Evolutionary conservation across 2,329 filamentous ascomycete species (phyloP), one percentile per base, ranked within the genome.

Genomic region (Microdochium paspali): DNA sequence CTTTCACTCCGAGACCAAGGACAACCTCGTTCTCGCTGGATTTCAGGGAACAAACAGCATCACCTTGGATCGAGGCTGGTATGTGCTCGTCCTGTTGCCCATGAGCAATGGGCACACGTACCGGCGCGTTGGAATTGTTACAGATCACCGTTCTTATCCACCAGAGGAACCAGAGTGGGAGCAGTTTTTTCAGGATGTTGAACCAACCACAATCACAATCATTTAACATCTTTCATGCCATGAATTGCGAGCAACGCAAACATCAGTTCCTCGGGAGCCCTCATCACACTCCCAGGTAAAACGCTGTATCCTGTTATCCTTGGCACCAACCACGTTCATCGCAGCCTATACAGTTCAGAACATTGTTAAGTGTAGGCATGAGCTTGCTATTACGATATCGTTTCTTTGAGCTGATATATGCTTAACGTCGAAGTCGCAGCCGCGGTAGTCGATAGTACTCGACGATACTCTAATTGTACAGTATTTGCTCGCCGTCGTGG

Each of bases 401-500:
- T 13, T 7, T 28, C 26, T 28, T n/a, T 28, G 26, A 28, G 7
- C 13, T 7, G 6, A 35, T 35, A 35, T 35, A 40, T 40, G 35
- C 18, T 21, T n/a, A 40, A 40, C 35, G 35, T 40, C 35, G 35
- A 20, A 21, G 12, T 21, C 18, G 35, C 5, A 7, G 4, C 10
- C 18, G 35, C 18, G 18, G 35, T n/a, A 13, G 10, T 40, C 18
- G 12, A 3, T 18, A 20, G 35, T 21, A 4, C 35, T 20, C 6
- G 13, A 18, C 15, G 9, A 21, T 44, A 44, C 50, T 55, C 51
- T 61, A 61, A 54, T 55, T 56, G 54, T 60, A 61, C 56, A 61
- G 49, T 47, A 52, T 50, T 44, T 47, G 30, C 42, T 45, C 44
- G 43, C 49, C 48, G 50, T 28, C 44, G n/a, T 43, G 45, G 42